Conservation (phyloP, 2,329 filamentous ascomycete species). For the Apiospora aurea region DNA sequence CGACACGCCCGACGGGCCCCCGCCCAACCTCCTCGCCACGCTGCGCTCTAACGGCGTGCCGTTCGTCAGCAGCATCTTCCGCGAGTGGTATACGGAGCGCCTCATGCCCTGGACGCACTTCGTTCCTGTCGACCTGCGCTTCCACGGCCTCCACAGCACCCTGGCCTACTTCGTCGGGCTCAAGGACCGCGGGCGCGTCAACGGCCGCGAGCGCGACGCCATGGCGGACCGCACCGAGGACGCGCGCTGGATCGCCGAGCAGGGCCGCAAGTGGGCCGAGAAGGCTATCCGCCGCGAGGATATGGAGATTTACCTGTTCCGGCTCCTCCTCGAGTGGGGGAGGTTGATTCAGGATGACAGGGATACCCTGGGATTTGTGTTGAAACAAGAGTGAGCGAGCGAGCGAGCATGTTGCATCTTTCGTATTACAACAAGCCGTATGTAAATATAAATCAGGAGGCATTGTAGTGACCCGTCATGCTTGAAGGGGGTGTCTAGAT, state of each 20-base stretch:
- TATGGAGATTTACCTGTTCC: slow-evolving; percentile 82
- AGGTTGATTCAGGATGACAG: slow-evolving; percentile 69
- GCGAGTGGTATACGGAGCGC: slow-evolving; percentile 80
- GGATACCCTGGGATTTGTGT: slow-evolving; percentile 51
- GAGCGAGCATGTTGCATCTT: not conserved
- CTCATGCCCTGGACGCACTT: slow-evolving; percentile 82
- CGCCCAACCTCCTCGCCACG: slow-evolving; percentile 64
- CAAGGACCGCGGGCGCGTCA: slow-evolving; percentile 49
- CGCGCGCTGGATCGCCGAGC: slow-evolving; percentile 69
- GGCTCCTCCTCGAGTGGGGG: slow-evolving; percentile 80
- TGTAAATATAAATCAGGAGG: not conserved
- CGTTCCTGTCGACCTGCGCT: slow-evolving; percentile 76
- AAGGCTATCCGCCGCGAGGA: slow-evolving; percentile 73
- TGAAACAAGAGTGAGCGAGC: slow-evolving; percentile 21
- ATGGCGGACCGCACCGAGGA: slow-evolving; percentile 60
- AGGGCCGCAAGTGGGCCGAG: slow-evolving; percentile 70
- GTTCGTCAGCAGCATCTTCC: slow-evolving; percentile 75
- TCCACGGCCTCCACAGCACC: slow-evolving; percentile 77
- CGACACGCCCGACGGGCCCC: slow-evolving; percentile 74
- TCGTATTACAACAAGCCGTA: not conserved
- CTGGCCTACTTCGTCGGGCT: slow-evolving; percentile 76
- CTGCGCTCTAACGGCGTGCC: slow-evolving; percentile 72
- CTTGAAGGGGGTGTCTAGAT: not conserved
- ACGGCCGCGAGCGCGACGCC: slow-evolving; percentile 51
- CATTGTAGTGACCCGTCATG: not conserved